These are phyloP conservation scores for Lodderomyces metapsilosis DNA, from an alignment of 1,139 yeast genomes.

Conservation along the genomic window DNA sequence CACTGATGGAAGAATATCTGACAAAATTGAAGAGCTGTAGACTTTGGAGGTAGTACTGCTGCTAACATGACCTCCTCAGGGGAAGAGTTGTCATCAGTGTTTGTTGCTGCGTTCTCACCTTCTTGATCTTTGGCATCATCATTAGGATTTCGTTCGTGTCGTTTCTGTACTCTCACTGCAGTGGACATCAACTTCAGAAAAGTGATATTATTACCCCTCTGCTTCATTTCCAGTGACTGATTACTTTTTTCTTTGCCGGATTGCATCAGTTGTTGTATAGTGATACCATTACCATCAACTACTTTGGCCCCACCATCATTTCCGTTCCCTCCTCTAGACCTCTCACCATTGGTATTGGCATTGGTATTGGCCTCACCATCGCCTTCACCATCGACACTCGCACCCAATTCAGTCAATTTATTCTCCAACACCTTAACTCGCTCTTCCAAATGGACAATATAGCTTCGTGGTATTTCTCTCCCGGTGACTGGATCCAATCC, in stretches of 20 bases:
- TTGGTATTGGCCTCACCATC: not conserved
- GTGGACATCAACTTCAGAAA: constrained; percentile 77
- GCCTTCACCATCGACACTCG: constrained; percentile 18
- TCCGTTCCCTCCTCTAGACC: not conserved
- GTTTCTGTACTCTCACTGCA: constrained; percentile 62
- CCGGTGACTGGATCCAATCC: constrained; percentile 89
- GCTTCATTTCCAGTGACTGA: not conserved
- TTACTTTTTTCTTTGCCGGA: not conserved
- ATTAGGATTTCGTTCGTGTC: constrained; percentile 10
- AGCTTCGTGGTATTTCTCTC: constrained; percentile 78
- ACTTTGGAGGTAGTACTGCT: constrained; percentile 66
- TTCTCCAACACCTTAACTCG: constrained; percentile 56
- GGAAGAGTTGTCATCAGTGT: too few relatives aligned
- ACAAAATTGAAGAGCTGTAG: constrained; percentile 66
- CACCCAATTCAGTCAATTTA: constrained; percentile 34
- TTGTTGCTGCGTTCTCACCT: constrained; percentile 10
- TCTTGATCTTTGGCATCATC: not conserved
- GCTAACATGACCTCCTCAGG: constrained; percentile 24
- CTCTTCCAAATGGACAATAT: constrained; percentile 71
- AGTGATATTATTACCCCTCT: constrained; percentile 32
- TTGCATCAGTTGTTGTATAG: not conserved
- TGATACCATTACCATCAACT: not conserved
- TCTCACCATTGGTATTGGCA: not conserved
- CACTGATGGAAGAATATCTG: constrained; percentile 73
- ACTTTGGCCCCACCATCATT: constrained; percentile 1